Evolutionary conservation across 306 rosid genomes (phyloP).

Genomic region (Prosopis cineraria): DNA sequence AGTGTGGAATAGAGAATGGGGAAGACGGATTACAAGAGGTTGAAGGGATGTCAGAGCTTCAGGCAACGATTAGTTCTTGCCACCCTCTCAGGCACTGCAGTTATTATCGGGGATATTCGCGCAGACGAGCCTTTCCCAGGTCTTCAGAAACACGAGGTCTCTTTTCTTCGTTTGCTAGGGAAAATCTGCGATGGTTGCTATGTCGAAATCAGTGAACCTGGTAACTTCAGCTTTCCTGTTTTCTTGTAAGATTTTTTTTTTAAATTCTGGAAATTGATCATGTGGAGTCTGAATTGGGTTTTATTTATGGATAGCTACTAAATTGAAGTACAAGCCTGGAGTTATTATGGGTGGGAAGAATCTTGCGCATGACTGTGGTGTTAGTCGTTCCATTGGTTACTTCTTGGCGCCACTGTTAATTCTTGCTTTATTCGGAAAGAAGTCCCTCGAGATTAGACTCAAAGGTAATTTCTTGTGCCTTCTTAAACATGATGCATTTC

Average conservation of each 20-base stretch:
- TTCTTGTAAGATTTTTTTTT: background rate
- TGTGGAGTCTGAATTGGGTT: background rate
- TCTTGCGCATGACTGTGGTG: too few species aligned
- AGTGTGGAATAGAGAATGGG: constrained; percentile 44
- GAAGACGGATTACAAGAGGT: constrained; percentile 55
- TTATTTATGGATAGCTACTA: constrained; percentile 54
- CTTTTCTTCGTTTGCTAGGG: constrained; percentile 78
- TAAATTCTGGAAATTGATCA: background rate
- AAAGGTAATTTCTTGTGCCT: constrained; percentile 49
- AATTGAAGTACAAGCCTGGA: constrained; percentile 78
- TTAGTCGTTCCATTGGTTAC: constrained; percentile 73
- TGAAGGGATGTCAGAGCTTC: constrained; percentile 69
- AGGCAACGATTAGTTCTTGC: constrained; percentile 72
- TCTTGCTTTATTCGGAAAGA: constrained; percentile 75
- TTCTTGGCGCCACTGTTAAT: constrained; percentile 75
- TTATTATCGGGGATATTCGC: constrained; percentile 73
- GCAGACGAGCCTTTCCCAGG: constrained; percentile 67
- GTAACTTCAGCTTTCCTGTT: constrained; percentile 30
- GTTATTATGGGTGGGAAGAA: constrained; percentile 35
- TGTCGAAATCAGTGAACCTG: constrained; percentile 79
- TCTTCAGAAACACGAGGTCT: constrained; percentile 69
- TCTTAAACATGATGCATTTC: background rate
- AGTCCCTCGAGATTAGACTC: constrained; percentile 72
- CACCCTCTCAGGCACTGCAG: constrained; percentile 61
- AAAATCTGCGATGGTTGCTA: constrained; percentile 62